Evolutionary conservation across 306 rosid species (phyloP).

Genomic region (Acmispon strigosus): DNA sequence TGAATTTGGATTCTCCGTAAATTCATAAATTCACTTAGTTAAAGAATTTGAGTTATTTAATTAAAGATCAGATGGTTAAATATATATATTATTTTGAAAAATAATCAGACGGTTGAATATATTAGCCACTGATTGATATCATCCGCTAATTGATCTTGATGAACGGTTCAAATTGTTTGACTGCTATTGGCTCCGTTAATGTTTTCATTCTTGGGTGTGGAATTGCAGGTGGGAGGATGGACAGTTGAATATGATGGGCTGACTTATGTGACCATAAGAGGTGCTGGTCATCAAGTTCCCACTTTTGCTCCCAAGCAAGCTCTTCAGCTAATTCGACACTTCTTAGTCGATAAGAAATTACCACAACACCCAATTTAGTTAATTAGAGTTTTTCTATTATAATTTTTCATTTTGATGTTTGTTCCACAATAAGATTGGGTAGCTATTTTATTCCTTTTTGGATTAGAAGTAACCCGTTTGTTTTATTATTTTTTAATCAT

Average conservation of each 20-base stretch:
- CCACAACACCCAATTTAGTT: slow-evolving; percentile 28
- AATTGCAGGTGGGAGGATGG: slow-evolving; percentile 45
- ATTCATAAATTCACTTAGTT: too few species aligned
- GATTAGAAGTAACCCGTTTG: not conserved
- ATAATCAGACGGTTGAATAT: too few species aligned
- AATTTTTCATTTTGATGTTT: not conserved
- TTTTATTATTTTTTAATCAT: not conserved
- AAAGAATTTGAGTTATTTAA: too few species aligned
- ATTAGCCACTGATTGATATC: too few species aligned
- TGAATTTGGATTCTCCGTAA: too few species aligned
- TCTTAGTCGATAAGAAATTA: slow-evolving; percentile 36
- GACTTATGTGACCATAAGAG: slow-evolving; percentile 44
- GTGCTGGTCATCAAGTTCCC: slow-evolving; percentile 58
- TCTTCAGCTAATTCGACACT: slow-evolving; percentile 37
- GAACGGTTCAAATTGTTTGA: too few species aligned
- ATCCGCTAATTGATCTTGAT: too few species aligned
- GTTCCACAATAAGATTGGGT: not conserved
- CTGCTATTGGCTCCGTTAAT: too few species aligned
- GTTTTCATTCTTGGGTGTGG: too few species aligned
- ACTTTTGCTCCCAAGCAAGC: slow-evolving; percentile 40
- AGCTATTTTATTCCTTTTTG: not conserved
- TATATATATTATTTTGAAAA: too few species aligned
- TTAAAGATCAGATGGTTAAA: too few species aligned
- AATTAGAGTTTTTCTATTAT: not conserved
- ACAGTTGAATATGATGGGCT: slow-evolving; percentile 25